Conservation (phyloP, 495 filamentous ascomycete species). For the Penicillium crystallinum region DNA sequence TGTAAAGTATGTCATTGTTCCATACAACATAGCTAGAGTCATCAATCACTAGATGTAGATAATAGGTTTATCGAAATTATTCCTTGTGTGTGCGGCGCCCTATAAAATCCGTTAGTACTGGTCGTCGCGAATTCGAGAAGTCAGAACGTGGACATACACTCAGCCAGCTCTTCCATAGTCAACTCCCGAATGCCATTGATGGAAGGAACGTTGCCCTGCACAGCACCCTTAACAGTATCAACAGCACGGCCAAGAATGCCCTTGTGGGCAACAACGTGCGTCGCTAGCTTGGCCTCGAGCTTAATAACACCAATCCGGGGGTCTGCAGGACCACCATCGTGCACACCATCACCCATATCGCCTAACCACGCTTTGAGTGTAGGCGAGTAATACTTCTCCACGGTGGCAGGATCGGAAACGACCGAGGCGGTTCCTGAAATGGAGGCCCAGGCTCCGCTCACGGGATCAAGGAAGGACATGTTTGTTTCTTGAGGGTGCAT, state of each 20-base stretch:
- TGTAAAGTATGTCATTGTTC: conserved; percentile 1
- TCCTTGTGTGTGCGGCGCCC: conserved; percentile 29
- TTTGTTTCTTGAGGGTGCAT: conserved; percentile 69
- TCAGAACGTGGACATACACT: conserved; percentile 29
- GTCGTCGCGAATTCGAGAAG: too few relatives aligned
- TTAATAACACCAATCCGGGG: conserved; percentile 63
- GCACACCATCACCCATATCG: conserved; percentile 81
- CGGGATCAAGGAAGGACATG: conserved; percentile 72
- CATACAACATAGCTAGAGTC: conserved; percentile 3
- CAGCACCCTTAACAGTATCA: conserved; percentile 69
- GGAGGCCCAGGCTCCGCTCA: conserved; percentile 72
- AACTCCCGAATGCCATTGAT: conserved; percentile 80
- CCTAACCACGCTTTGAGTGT: conserved; percentile 82
- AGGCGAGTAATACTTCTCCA: conserved; percentile 74
- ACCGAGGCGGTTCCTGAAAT: conserved; percentile 68
- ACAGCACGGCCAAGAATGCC: conserved; percentile 53
- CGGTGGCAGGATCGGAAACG: conserved; percentile 57
- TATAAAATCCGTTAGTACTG: conserved; percentile 8
- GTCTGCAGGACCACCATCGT: conserved; percentile 77
- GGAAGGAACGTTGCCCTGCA: conserved; percentile 64
- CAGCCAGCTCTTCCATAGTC: conserved; percentile 57
- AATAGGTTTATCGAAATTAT: not conserved
- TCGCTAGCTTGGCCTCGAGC: conserved; percentile 41
- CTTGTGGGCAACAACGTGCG: conserved; percentile 38
- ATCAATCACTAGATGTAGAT: not conserved